Conservation (phyloP, 163 green algal species). For the Chlamydomonas reinhardtii region DNA sequence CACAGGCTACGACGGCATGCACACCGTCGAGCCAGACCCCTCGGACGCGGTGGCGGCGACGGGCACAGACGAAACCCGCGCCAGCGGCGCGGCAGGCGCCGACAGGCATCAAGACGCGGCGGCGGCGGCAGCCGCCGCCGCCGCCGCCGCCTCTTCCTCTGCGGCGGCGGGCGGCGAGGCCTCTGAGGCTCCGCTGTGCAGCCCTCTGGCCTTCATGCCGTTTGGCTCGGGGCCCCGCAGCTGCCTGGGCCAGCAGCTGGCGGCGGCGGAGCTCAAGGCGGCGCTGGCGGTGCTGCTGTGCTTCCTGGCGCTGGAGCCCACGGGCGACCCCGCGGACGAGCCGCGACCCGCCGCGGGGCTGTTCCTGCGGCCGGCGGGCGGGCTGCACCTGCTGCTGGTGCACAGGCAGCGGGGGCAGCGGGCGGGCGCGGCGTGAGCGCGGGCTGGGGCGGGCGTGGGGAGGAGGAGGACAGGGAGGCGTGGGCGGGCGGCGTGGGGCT, state of each 20-base stretch:
- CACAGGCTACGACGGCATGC: constrained; percentile 8
- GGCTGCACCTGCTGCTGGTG: constrained; percentile 24
- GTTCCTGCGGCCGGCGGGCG: constrained; percentile 12
- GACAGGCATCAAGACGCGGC: background rate
- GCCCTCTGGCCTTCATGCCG: constrained; percentile 50
- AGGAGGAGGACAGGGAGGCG: no score
- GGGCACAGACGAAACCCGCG: no score
- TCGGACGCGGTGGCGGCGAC: no score
- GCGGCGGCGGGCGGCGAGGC: background rate
- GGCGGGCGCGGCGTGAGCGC: background rate
- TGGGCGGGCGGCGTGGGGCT: no score
- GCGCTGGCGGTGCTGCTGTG: constrained; percentile 43
- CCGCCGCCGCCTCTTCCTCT: background rate
- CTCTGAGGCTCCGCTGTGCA: constrained; percentile 1
- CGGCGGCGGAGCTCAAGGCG: constrained; percentile 47
- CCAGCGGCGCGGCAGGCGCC: background rate
- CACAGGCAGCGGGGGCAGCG: background rate
- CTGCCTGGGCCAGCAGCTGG: constrained; percentile 49
- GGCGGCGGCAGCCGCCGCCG: background rate
- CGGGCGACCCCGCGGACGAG: background rate
- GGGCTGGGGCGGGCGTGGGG: no score
- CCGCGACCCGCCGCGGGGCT: background rate
- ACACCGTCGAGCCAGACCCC: constrained; percentile 24
- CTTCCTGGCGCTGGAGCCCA: constrained; percentile 35
- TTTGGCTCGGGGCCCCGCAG: constrained; percentile 40